Conservation (phyloP, 306 rosid species). For the Castanea mollissima region DNA sequence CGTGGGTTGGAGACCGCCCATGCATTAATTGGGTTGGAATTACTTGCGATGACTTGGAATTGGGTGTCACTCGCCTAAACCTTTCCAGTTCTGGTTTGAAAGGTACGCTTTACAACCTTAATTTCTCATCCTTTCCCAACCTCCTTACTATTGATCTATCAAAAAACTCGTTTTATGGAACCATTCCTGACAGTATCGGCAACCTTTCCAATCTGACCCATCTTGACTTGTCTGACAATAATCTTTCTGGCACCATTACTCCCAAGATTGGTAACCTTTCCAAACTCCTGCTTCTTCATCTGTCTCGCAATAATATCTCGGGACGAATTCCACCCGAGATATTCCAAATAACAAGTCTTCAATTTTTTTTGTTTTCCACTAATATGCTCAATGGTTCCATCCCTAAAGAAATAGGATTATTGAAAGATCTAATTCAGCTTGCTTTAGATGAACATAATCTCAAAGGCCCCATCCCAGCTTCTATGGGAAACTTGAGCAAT, state of each 20-base stretch:
- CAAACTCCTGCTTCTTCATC: too few relatives aligned
- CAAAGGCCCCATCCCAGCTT: slow-evolving; percentile 1
- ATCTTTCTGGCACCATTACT: background rate
- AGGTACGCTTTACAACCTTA: slow-evolving; percentile 21
- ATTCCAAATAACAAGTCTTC: too few relatives aligned
- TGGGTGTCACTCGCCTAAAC: slow-evolving; percentile 9
- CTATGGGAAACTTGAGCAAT: slow-evolving; percentile 1
- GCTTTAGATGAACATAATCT: background rate
- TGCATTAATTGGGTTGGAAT: slow-evolving; percentile 18
- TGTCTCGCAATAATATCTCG: too few relatives aligned
- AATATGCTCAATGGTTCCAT: too few relatives aligned
- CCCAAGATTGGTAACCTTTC: too few relatives aligned
- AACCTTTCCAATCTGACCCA: background rate
- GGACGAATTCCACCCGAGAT: too few relatives aligned
- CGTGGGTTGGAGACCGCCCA: slow-evolving; percentile 10
- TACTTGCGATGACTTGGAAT: background rate
- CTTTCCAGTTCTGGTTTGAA: slow-evolving; percentile 16
- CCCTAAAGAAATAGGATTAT: too few relatives aligned
- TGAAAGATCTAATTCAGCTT: too few relatives aligned
- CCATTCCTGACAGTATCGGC: background rate
- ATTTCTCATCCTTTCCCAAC: slow-evolving; percentile 13
- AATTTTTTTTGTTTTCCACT: fast-evolving
- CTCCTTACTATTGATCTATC: slow-evolving; percentile 2
- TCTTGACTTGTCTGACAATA: background rate
- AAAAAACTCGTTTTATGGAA: slow-evolving; percentile 6